phyloP scores from a whole-genome alignment of 1,284 basidiomycete species.

The Marasmius sp. region DNA sequence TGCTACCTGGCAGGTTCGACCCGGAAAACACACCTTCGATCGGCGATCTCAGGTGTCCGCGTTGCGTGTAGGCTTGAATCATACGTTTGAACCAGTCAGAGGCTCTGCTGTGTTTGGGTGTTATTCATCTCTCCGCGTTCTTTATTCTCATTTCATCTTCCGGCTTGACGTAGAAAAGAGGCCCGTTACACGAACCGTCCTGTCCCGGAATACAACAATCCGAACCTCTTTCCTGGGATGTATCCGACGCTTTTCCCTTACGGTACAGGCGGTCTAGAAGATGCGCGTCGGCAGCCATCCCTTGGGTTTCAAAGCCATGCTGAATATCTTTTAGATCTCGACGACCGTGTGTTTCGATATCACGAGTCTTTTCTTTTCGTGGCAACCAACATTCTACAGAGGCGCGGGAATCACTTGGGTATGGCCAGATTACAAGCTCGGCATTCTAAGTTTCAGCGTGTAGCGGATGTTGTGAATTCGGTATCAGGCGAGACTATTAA shows the following conservation, averaged over 20 bases:
- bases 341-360: slow-evolving; percentile 24
- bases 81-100: no score
- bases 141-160: no score
- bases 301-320: slow-evolving; percentile 22
- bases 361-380: slow-evolving; percentile 32
- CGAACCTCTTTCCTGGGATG: slow-evolving; percentile 30
- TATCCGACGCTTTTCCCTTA: slow-evolving; percentile 33
- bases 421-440: slow-evolving; percentile 21
- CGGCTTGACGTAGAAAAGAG: no score
- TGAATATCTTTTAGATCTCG: slow-evolving; percentile 18
- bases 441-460: slow-evolving; percentile 1
- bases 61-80: no score
- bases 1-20: no score
- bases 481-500: slow-evolving; percentile 9
- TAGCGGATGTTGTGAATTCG: slow-evolving; percentile 11
- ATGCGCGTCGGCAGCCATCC: slow-evolving; percentile 5
- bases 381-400: slow-evolving; percentile 31
- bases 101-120: no score
- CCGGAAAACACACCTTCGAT: no score
- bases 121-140: no score
- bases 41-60: no score
- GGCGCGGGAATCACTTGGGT: slow-evolving; percentile 20
- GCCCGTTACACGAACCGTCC: no score
- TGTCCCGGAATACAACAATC: no score
- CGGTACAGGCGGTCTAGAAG: slow-evolving; percentile 32